These are phyloP conservation scores for Colletotrichum abscissum DNA, from an alignment of 2,329 filamentous ascomycete species.

Conservation along the genomic window DNA sequence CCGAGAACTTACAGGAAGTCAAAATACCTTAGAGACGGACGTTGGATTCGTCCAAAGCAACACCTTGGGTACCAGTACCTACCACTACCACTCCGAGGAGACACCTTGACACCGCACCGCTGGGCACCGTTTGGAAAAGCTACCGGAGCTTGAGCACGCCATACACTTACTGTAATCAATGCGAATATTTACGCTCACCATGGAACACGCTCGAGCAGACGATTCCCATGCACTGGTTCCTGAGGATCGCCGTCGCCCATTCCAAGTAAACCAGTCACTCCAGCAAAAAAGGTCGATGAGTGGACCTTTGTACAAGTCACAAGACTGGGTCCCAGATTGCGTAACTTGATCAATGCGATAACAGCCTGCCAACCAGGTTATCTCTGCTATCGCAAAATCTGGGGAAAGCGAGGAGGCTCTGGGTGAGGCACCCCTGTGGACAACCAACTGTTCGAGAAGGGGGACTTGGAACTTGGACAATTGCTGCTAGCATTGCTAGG, in stretches of 20 bases:
- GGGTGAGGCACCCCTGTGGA: constrained; percentile 18
- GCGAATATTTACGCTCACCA: neutral
- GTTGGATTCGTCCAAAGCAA: neutral
- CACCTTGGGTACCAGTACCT: neutral
- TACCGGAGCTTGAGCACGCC: constrained; percentile 15
- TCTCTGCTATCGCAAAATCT: constrained; percentile 26
- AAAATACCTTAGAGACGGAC: neutral
- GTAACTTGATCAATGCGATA: constrained; percentile 33
- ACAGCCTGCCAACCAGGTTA: constrained; percentile 15
- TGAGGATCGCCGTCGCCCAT: constrained; percentile 6
- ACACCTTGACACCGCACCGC: neutral
- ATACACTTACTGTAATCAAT: constrained; percentile 17
- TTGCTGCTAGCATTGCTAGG: neutral
- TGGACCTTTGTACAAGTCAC: constrained; percentile 30
- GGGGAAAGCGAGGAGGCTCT: constrained; percentile 22
- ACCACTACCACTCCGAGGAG: neutral
- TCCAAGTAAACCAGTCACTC: neutral
- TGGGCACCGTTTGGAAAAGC: constrained; percentile 2
- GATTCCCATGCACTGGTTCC: constrained; percentile 24
- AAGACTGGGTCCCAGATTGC: constrained; percentile 22
- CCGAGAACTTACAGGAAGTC: neutral
- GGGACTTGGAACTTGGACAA: neutral
- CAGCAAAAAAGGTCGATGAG: constrained; percentile 13
- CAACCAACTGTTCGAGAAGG: constrained; percentile 18
- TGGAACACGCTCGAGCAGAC: constrained; percentile 29